These are phyloP conservation scores for Canna indica DNA, from an alignment of 176 grass and related monocot genomes.

Conservation along the genomic window DNA sequence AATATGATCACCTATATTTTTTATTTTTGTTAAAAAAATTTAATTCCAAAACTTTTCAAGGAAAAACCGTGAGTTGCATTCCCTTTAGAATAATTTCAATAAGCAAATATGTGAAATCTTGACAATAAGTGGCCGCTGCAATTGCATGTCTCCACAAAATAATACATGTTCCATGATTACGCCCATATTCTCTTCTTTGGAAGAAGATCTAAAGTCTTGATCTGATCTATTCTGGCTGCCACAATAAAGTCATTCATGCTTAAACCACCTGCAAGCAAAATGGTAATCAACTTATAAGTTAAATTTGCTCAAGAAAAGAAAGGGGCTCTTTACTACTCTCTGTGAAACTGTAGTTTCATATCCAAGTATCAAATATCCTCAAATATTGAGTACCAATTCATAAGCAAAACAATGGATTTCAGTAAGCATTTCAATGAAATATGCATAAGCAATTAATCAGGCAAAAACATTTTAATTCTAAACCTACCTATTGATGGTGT, in stretches of 20 bases:
- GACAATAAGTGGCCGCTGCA: too few species aligned
- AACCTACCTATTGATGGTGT: slow-evolving; percentile 38
- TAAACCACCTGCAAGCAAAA: slow-evolving; percentile 31
- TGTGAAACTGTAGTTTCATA: neutral
- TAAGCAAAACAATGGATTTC: neutral
- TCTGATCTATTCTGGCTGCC: slow-evolving; percentile 51
- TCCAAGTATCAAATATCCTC: neutral
- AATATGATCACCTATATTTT: too few species aligned
- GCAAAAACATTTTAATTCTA: neutral
- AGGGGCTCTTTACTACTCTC: neutral
- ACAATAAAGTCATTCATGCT: slow-evolving; percentile 60
- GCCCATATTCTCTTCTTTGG: slow-evolving; percentile 69
- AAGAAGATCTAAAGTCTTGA: slow-evolving; percentile 53
- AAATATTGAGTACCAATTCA: neutral
- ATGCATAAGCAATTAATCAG: neutral
- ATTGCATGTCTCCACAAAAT: neutral
- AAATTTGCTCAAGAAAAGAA: slow-evolving; percentile 1
- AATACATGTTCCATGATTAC: slow-evolving; percentile 13
- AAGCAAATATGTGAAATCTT: too few species aligned
- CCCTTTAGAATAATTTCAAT: too few species aligned
- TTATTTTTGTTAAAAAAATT: too few species aligned
- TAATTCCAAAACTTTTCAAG: too few species aligned
- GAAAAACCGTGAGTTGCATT: too few species aligned
- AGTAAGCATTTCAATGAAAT: neutral
- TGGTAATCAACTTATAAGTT: neutral